Conservation (phyloP, 2,329 filamentous ascomycete genomes). For the Aspergillus flavus region DNA sequence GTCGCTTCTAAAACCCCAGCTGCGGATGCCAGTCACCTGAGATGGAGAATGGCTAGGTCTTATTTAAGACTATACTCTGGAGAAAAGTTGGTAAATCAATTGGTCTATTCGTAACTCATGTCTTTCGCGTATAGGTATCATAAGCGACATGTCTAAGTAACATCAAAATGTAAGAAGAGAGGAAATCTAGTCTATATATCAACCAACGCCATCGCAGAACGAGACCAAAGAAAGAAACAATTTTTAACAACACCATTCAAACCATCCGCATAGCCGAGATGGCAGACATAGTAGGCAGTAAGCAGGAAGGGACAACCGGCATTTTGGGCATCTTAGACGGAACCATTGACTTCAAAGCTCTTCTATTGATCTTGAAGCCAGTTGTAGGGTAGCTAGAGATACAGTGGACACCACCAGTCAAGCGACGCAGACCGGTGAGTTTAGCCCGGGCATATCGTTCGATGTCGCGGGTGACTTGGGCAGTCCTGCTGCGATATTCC, state of each 20-base stretch:
- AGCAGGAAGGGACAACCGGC: not conserved
- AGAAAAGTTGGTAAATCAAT: not conserved
- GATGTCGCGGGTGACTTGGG: not conserved
- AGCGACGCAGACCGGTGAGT: not conserved
- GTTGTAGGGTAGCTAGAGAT: not conserved
- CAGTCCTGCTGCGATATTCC: not conserved
- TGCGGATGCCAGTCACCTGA: too few species aligned
- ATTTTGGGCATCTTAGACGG: not conserved
- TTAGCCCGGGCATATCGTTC: not conserved
- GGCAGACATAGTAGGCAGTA: not conserved
- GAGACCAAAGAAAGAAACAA: not conserved
- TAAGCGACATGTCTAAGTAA: not conserved
- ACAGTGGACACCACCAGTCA: not conserved
- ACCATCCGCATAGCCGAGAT: not conserved
- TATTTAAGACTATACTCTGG: too few species aligned
- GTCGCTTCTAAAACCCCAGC: too few species aligned
- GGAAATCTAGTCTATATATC: not conserved
- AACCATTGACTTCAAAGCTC: not conserved
- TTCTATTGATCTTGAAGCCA: not conserved
- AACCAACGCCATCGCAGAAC: not conserved
- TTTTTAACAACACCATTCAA: not conserved
- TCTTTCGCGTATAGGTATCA: not conserved
- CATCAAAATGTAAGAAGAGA: not conserved
- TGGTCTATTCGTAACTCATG: not conserved
- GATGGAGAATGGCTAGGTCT: too few species aligned